Percentiles rank a stretch among this genome's conserved stretches.
phyloP scores from a whole-genome alignment of 1,139 yeast species.

The Hyphopichia burtonii region DNA sequence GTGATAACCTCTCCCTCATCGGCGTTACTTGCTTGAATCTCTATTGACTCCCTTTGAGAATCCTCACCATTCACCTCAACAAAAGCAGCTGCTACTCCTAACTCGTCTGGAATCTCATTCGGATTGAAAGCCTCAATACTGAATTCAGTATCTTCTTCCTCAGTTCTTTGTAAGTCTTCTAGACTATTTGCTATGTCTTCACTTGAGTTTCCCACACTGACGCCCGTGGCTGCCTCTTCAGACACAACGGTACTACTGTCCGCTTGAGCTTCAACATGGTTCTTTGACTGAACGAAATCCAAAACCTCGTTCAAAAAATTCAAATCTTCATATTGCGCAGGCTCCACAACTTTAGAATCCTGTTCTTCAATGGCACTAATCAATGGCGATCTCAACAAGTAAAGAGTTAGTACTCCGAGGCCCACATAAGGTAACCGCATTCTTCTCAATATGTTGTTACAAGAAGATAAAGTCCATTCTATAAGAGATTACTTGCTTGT shows the following conservation, averaged over 20 bases:
- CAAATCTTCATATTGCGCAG: not conserved
- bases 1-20: too few species aligned
- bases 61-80: too few species aligned
- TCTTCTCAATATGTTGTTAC: too few species aligned
- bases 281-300: not conserved
- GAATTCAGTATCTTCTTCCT: not conserved
- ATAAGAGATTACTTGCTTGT: too few species aligned
- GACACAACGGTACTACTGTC: too few species aligned
- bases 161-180: too few species aligned
- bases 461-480: too few species aligned
- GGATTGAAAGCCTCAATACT: conserved; percentile 1
- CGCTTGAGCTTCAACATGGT: not conserved
- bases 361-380: not conserved
- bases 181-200: not conserved
- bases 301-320: conserved; percentile 2
- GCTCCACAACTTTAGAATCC: not conserved
- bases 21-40: too few species aligned
- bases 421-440: too few species aligned
- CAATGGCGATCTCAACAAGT: not conserved
- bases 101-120: too few species aligned
- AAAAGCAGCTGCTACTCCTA: too few species aligned
- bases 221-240: not conserved
- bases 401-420: not conserved
- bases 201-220: not conserved
- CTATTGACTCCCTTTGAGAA: too few species aligned